Percentiles rank a stretch among this genome's conserved stretches.
These are phyloP conservation scores for Avicennia marina DNA, from an alignment of 257 asterid species.

Conservation along the genomic window DNA sequence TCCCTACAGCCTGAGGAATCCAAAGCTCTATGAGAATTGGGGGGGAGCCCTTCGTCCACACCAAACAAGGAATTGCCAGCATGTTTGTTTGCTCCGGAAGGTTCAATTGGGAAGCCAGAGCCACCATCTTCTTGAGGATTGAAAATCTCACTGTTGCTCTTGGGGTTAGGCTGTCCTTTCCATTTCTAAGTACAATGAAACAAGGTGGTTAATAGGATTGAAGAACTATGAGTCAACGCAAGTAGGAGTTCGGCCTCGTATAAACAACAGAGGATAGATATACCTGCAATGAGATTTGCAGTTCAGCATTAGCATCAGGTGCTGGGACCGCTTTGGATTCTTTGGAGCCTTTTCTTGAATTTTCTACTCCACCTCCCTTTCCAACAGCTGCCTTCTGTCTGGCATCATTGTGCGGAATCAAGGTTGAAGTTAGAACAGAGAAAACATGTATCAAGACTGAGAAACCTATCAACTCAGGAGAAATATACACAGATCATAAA, in stretches of 20 bases:
- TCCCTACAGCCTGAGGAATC: conserved; percentile 45
- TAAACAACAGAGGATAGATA: conserved; percentile 10
- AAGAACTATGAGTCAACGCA: not conserved
- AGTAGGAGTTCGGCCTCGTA: not conserved
- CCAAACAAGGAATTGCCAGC: conserved; percentile 28
- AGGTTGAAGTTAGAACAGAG: conserved; percentile 18
- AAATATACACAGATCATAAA: not conserved
- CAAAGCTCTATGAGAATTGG: conserved; percentile 24
- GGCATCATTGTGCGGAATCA: conserved; percentile 14
- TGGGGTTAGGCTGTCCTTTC: conserved; percentile 45
- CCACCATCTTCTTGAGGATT: conserved; percentile 46
- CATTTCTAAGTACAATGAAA: conserved; percentile 36
- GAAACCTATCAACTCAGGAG: not conserved
- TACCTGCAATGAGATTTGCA: conserved; percentile 61
- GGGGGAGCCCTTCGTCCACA: conserved; percentile 20
- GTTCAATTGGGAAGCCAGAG: conserved; percentile 45
- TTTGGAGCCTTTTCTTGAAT: conserved; percentile 39
- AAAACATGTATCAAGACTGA: not conserved
- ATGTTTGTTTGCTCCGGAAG: conserved; percentile 32
- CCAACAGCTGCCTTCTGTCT: conserved; percentile 57
- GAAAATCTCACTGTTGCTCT: conserved; percentile 54
- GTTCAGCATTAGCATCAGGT: conserved; percentile 66
- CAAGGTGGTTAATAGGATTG: not conserved
- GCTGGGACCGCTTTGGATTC: conserved; percentile 58
- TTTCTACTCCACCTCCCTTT: conserved; percentile 41